A percentile compares a stretch with the other conserved stretches of the same genome.
These are phyloP conservation scores for Gymnopilus junonius DNA, from an alignment of 768 basidiomycete species.

Conservation along the genomic window DNA sequence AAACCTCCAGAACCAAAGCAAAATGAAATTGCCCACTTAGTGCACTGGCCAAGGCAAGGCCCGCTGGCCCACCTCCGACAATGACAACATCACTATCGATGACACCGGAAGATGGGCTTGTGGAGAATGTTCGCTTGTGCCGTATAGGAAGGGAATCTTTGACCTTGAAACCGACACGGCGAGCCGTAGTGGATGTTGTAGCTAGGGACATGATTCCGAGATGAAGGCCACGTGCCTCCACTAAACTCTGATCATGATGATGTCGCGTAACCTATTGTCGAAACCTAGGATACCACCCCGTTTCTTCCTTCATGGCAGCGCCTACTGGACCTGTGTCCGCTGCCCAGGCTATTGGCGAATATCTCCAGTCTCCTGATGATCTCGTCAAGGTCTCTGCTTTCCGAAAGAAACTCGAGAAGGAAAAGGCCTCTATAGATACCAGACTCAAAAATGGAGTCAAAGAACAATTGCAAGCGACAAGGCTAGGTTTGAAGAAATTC, in stretches of 20 bases:
- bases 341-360: slow-evolving; percentile 86
- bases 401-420: slow-evolving; percentile 94
- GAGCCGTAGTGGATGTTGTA: slow-evolving; percentile 18
- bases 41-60: slow-evolving; percentile 87
- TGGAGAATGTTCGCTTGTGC: slow-evolving; percentile 2
- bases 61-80: slow-evolving; percentile 93
- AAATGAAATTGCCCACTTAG: slow-evolving; percentile 57
- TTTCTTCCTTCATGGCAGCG: slow-evolving; percentile 43
- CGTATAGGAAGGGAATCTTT: neutral
- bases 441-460: slow-evolving; percentile 90
- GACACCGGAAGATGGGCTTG: slow-evolving; percentile 8
- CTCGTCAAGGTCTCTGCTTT: slow-evolving; percentile 87
- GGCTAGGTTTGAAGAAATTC: slow-evolving; percentile 85
- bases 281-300: neutral
- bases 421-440: slow-evolving; percentile 92
- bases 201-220: slow-evolving; percentile 23
- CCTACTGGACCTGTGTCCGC: slow-evolving; percentile 63
- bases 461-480: slow-evolving; percentile 89
- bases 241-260: neutral
- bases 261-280: slow-evolving; percentile 10
- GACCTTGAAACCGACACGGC: slow-evolving; percentile 12
- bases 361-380: slow-evolving; percentile 92
- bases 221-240: neutral
- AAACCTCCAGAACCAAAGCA: slow-evolving; percentile 5
- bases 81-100: slow-evolving; percentile 87